Conservation (phyloP, 176 grass and related monocot species). For the Carex pumila region DNA sequence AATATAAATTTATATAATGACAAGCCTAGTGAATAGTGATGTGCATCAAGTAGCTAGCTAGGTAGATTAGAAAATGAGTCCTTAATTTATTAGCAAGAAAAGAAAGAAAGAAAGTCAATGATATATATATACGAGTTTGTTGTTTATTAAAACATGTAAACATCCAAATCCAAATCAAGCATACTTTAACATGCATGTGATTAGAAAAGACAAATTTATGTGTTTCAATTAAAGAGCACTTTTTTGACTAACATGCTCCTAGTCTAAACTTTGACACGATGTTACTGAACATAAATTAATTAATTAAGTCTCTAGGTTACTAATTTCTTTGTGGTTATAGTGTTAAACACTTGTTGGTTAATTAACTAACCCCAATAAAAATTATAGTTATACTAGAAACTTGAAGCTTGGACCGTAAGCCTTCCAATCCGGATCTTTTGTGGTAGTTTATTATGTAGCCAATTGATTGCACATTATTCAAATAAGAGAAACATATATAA, state of each 20-base stretch:
- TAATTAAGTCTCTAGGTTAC: neutral
- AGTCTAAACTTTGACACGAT: slow-evolving; percentile 1
- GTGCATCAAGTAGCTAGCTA: too few relatives aligned
- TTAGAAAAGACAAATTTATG: neutral
- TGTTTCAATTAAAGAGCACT: neutral
- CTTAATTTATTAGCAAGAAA: too few relatives aligned
- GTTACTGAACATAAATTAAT: neutral
- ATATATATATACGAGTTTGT: neutral
- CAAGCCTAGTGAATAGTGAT: neutral
- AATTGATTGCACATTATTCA: neutral
- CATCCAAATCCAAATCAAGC: too few relatives aligned
- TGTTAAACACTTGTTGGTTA: slow-evolving; percentile 12
- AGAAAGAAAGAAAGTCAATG: too few relatives aligned
- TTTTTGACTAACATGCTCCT: neutral
- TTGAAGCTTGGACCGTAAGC: neutral
- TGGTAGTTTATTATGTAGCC: neutral
- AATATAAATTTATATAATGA: neutral
- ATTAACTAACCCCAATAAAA: neutral
- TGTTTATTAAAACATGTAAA: slow-evolving; percentile 5
- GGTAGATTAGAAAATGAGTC: neutral
- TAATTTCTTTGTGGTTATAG: neutral
- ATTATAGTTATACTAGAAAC: neutral
- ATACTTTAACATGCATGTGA: slow-evolving; percentile 13
- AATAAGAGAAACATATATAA: too few relatives aligned
- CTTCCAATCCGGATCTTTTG: neutral